Base-by-base conservation (phyloP, 768 basidiomycete species). In the Favolaschia claudopus region DNA sequence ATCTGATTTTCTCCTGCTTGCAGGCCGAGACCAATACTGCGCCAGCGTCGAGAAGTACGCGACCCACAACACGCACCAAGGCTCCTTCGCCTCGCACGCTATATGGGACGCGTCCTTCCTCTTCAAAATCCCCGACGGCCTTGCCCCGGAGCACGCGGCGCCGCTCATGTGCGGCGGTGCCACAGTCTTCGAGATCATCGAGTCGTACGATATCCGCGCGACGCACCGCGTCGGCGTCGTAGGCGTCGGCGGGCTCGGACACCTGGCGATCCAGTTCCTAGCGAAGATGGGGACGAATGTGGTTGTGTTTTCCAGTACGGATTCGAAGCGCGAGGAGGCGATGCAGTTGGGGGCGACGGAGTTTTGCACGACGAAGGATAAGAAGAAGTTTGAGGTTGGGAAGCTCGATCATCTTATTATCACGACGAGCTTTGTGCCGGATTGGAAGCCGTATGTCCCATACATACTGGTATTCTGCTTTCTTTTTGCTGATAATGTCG, bases 241-340 rank as follows among this genome's bases (percentile, higher is more conserved):
- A 7, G 77, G 75, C 0, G 8, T 78, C 28, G 77, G 76, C 5
- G 76, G 76, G 9, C 70, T 77, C 19, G 76, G 76, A 7, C 76
- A 77, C 36, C 71, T 77, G 25, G 75, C 73, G 5, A 72, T 77
- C 38, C 75, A 77, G 47, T 77, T 77, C 56, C 74, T 76, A 4
- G 58, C 70, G 28, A 77, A 74, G 62, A 77, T 77, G 75, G 76
- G 76, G 7, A 74, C 73, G 14, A 69, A 71, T 6, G 77, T 78
- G 5, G 70, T 76, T 48, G 77, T 72, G 2, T 73, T 78, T 20
- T 77, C 75, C 10, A 46, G 70, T 27, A 70, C 73, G 1, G 70
- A 77, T 3, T 46, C 34, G n/a, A 78, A 78, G 52, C 70, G 36
- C 31, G 69, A 70, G 17, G 76, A 77, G 29, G 73, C 77, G 14